Evolutionary conservation across 306 rosid genomes (phyloP).

Genomic region (Cicer cuneatum): DNA sequence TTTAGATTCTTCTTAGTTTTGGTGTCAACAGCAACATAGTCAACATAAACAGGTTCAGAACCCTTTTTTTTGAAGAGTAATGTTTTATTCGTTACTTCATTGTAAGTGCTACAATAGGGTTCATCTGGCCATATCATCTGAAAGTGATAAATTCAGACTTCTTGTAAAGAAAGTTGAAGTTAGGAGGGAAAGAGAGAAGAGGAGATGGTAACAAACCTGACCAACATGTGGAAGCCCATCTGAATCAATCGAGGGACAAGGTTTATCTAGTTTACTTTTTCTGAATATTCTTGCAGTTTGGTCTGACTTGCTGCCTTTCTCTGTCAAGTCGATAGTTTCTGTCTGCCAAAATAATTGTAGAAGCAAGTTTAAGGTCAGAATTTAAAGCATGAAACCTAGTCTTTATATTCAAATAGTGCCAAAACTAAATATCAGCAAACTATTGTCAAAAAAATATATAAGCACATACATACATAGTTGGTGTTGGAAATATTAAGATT

Average conservation of each 20-base stretch:
- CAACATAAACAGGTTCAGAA: constrained; percentile 84
- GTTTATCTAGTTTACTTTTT: constrained; percentile 63
- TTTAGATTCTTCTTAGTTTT: constrained; percentile 64
- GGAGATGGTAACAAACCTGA: constrained; percentile 67
- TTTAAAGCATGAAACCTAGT: constrained; percentile 23
- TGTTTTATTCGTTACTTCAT: constrained; percentile 52
- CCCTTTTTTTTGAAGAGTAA: constrained; percentile 60
- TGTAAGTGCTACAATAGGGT: constrained; percentile 71
- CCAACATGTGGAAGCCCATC: constrained; percentile 99
- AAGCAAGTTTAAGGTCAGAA: constrained; percentile 31
- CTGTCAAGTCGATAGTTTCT: constrained; percentile 79
- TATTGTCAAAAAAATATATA: background rate
- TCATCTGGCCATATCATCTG: constrained; percentile 81
- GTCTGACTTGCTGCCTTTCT: constrained; percentile 53
- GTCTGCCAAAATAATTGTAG: constrained; percentile 60
- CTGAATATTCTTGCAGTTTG: constrained; percentile 54
- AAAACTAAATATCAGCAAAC: constrained; percentile 3
- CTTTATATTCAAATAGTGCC: constrained; percentile 16
- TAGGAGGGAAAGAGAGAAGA: background rate
- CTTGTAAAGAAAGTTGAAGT: constrained; percentile 8
- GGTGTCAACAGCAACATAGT: constrained; percentile 79
- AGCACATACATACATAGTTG: background rate
- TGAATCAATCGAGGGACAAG: constrained; percentile 60
- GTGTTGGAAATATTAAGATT: no score
- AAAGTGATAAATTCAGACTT: constrained; percentile 39